Percentiles rank a stretch among this genome's conserved stretches.
These are phyloP conservation scores for Entomortierella lignicola DNA, from an alignment of 192 early-diverging fungal genomes.

Conservation along the genomic window DNA sequence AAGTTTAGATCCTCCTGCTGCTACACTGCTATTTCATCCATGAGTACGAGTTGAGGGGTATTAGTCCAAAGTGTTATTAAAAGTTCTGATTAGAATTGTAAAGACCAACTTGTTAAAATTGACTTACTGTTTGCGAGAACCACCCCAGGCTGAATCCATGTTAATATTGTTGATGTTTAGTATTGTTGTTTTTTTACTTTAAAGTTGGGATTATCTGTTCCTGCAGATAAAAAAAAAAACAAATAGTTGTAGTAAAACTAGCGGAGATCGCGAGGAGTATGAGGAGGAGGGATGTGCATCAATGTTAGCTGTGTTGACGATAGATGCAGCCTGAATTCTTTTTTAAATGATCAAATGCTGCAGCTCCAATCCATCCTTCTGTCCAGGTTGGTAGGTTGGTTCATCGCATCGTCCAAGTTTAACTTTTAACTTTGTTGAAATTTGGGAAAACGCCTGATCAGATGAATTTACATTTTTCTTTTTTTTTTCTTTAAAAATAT, in stretches of 20 bases:
- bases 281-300: background rate
- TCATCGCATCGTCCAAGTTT: background rate
- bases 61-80: too few relatives aligned
- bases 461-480: too few relatives aligned
- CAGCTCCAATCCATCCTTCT: too few relatives aligned
- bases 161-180: background rate
- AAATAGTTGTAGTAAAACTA: too few relatives aligned
- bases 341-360: too few relatives aligned
- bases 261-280: background rate
- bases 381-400: too few relatives aligned
- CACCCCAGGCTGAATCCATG: conserved; percentile 48
- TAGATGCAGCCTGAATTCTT: background rate
- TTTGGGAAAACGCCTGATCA: too few relatives aligned
- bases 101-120: background rate
- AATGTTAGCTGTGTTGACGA: background rate
- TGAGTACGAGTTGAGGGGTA: conserved; percentile 2
- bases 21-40: conserved; percentile 6
- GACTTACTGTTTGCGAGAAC: conserved; percentile 37
- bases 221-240: background rate
- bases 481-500: too few relatives aligned
- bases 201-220: background rate
- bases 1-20: conserved; percentile 43
- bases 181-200: too few relatives aligned
- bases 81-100: too few relatives aligned
- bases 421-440: too few relatives aligned